A percentile compares a stretch with the other conserved stretches of the same genome.
phyloP scores from a whole-genome alignment of 2,329 filamentous ascomycete species.

The Cladosporium sp. region DNA sequence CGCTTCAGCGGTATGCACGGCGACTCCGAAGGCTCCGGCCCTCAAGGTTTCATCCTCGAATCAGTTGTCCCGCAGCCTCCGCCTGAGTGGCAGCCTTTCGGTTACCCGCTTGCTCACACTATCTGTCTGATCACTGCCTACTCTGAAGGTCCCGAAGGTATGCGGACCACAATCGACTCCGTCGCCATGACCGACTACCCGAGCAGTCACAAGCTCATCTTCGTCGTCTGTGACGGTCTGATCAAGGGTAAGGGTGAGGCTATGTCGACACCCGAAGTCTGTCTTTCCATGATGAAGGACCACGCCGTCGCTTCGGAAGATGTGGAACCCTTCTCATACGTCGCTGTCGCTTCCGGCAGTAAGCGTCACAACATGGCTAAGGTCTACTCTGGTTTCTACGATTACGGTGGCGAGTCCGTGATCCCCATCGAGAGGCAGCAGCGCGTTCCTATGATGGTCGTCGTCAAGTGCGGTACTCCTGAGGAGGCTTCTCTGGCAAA shows the following conservation, averaged over 20 bases:
- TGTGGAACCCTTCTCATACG: conserved; percentile 87
- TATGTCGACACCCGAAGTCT: conserved; percentile 82
- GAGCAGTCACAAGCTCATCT: conserved; percentile 95
- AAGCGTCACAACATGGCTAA: conserved; percentile 99
- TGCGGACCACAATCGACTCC: conserved; percentile 90
- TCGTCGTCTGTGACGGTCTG: conserved; percentile 94
- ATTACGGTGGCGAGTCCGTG: conserved; percentile 75
- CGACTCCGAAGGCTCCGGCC: conserved; percentile 62
- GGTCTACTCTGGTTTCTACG: conserved; percentile 95
- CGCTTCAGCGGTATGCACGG: conserved; percentile 51
- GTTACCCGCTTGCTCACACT: conserved; percentile 85
- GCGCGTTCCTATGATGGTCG: conserved; percentile 92
- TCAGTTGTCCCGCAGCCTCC: conserved; percentile 93
- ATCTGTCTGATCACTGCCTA: conserved; percentile 96
- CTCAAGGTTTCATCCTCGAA: conserved; percentile 93
- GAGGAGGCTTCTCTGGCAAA: conserved; percentile 76
- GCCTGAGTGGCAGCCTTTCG: conserved; percentile 94
- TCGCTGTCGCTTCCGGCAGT: conserved; percentile 88
- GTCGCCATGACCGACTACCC: conserved; percentile 97
- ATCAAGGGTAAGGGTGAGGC: conserved; percentile 93
- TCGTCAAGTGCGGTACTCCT: conserved; percentile 93
- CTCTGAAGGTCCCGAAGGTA: conserved; percentile 87
- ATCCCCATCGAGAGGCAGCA: conserved; percentile 86
- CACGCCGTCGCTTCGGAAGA: conserved; percentile 72
- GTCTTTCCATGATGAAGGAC: conserved; percentile 91